Evolutionary conservation across 163 green algal species (phyloP), one percentile per base, ranked within the genome.

Genomic region (Dunaliella salina): DNA sequence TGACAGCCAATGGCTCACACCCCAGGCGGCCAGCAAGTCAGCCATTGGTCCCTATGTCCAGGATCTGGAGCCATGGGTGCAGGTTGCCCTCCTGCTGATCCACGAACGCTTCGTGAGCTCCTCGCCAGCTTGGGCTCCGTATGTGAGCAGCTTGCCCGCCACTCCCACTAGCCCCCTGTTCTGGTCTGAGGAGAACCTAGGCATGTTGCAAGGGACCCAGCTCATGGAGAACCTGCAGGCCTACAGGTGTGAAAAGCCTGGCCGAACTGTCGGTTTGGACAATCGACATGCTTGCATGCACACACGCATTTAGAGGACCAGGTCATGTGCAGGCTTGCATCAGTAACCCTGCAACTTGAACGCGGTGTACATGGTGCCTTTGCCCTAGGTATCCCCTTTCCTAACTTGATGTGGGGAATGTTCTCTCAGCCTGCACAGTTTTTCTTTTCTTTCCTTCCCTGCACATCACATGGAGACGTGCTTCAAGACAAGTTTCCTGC

Each of bases 1-100:
- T 13, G 89, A 93, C 22, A 72, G 34, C 12, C 46, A 84, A 17
- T 95, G 91, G 91, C 86, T 95, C 46, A 91, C 86, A 0, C 24
- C 85, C 4, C 32, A 83, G 0, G 87, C 81, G 0, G 91, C 88
- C 3, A 32, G 83, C 11, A 50, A 84, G 40, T 90, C 88, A 3
- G 33, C 83, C 1, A 91, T 95, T 29, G 92, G 89, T 12, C 78
- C 85, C n/a, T 33, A 85, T 0, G 84, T 90, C 17, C 85, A 45
- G 4, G 85, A 81, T 0, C 86, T 96, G 46, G 94, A 96, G 86
- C 88, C 93, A 11, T 98, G 95, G 95, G 83, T 96, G 85, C 91
- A 95, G 85, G 45, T 97, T 5, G 90, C 94, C 18, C 87, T 98
- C 45, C 90, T 94, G 63, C 88, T 98, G 33, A 82, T 97, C 26